phyloP scores from a whole-genome alignment of 148 eudicot genomes.

The Salicornia ramosissima region DNA sequence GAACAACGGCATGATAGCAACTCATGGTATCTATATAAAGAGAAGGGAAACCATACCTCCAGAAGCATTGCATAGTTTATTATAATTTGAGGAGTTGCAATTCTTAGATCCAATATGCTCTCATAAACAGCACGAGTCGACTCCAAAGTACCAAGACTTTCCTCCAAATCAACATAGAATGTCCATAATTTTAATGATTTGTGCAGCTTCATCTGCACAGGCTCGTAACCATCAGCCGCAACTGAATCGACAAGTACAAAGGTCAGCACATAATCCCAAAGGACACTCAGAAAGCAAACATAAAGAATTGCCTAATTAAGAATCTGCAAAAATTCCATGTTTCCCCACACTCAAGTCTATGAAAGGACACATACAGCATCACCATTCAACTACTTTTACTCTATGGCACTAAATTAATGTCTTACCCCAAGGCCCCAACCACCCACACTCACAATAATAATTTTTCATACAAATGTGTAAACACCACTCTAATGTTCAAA shows the following conservation, averaged over 20 bases:
- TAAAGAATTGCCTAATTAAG: not conserved
- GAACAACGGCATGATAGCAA: not conserved
- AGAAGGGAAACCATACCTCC: constrained; percentile 42
- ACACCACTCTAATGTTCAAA: not conserved
- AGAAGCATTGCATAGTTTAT: constrained; percentile 87
- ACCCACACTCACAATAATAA: not conserved
- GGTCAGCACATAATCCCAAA: constrained; percentile 11
- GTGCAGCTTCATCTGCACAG: constrained; percentile 90
- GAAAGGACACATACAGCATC: not conserved
- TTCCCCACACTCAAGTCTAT: not conserved
- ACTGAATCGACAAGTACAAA: constrained; percentile 40
- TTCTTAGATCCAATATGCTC: constrained; percentile 80
- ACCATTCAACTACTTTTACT: too few species aligned
- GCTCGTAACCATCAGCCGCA: constrained; percentile 89
- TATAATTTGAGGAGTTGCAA: constrained; percentile 93
- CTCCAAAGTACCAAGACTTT: constrained; percentile 80
- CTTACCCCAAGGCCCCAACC: too few species aligned
- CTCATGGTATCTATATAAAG: not conserved
- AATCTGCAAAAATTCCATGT: not conserved
- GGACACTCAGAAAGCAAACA: constrained; percentile 7
- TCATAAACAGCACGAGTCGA: constrained; percentile 93
- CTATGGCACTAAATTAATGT: too few species aligned
- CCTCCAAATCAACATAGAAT: constrained; percentile 92
- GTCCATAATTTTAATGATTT: constrained; percentile 80
- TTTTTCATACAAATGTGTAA: not conserved